Evolutionary conservation across 108 stramenopile genomes (phyloP).

Genomic region (Fragilaria crotonensis): DNA sequence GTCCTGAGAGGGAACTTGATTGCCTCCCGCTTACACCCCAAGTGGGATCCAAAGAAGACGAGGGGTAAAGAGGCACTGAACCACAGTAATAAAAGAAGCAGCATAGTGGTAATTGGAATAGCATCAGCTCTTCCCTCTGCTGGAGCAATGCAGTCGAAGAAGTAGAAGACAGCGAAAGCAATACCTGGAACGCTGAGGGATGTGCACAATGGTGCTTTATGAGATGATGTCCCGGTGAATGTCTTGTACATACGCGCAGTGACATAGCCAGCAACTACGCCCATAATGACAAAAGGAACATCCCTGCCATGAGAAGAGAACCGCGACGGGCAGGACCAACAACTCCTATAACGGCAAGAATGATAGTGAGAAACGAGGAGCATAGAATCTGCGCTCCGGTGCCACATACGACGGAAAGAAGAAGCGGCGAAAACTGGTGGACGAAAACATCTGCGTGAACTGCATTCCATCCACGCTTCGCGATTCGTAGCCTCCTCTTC

Average conservation of each 20-base stretch:
- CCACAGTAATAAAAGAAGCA: slow-evolving; percentile 89
- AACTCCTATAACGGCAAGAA: slow-evolving; percentile 94
- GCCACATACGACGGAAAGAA: slow-evolving; percentile 83
- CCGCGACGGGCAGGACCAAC: slow-evolving; percentile 94
- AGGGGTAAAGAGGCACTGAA: slow-evolving; percentile 94
- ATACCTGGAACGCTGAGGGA: slow-evolving; percentile 90
- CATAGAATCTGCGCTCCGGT: slow-evolving; percentile 86
- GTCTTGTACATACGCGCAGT: slow-evolving; percentile 96
- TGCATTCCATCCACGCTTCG: slow-evolving; percentile 99
- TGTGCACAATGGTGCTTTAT: slow-evolving; percentile 82
- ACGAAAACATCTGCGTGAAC: slow-evolving; percentile 98
- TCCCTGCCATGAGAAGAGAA: slow-evolving; percentile 91
- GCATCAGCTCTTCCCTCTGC: slow-evolving; percentile 77
- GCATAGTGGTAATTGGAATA: slow-evolving; percentile 88
- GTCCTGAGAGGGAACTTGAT: slow-evolving; percentile 82
- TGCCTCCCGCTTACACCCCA: slow-evolving; percentile 94
- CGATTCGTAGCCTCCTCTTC: slow-evolving; percentile 93
- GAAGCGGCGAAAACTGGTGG: slow-evolving; percentile 85
- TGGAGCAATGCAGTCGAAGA: slow-evolving; percentile 80
- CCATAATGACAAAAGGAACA: slow-evolving; percentile 96
- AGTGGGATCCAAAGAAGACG: slow-evolving; percentile 95
- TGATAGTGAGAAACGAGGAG: slow-evolving; percentile 84
- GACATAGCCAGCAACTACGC: slow-evolving; percentile 86
- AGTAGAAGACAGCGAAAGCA: slow-evolving; percentile 79
- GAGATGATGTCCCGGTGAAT: slow-evolving; percentile 94